Conservation (phyloP, 140 eudicot genomes). For the Anethum foeniculum region DNA sequence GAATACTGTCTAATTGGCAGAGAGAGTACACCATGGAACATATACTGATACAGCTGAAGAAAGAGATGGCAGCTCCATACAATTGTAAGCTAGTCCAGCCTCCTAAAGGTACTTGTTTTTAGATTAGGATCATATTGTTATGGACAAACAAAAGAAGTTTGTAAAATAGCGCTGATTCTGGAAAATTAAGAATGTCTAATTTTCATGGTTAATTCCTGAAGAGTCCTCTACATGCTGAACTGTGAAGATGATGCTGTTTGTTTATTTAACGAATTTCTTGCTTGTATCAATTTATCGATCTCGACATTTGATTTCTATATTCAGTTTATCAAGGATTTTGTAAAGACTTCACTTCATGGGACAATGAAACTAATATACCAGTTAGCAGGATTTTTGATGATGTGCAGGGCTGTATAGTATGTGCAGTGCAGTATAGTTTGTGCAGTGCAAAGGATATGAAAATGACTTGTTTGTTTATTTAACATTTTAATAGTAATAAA, state of each 20-base stretch:
- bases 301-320: background rate
- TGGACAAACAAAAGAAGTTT: conserved; percentile 7
- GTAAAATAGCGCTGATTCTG: background rate
- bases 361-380: background rate
- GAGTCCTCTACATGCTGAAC: conserved; percentile 1
- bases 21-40: conserved; percentile 17
- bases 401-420: too few species aligned
- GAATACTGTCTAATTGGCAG: conserved; percentile 13
- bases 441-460: too few species aligned
- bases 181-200: background rate
- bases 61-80: conserved; percentile 12
- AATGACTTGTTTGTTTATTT: too few species aligned
- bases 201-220: background rate
- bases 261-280: background rate
- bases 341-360: background rate
- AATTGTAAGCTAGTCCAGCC: conserved; percentile 15
- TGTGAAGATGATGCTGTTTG: background rate
- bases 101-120: conserved; percentile 14
- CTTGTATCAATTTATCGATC: background rate
- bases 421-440: too few species aligned
- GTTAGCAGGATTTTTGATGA: too few species aligned
- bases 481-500: too few species aligned
- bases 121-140: background rate
- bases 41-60: conserved; percentile 13
- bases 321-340: background rate